Percentiles rank a stretch among this genome's conserved stretches.
Conservation (phyloP, 2,329 filamentous ascomycete species). For the Orbilia ellipsospora region DNA sequence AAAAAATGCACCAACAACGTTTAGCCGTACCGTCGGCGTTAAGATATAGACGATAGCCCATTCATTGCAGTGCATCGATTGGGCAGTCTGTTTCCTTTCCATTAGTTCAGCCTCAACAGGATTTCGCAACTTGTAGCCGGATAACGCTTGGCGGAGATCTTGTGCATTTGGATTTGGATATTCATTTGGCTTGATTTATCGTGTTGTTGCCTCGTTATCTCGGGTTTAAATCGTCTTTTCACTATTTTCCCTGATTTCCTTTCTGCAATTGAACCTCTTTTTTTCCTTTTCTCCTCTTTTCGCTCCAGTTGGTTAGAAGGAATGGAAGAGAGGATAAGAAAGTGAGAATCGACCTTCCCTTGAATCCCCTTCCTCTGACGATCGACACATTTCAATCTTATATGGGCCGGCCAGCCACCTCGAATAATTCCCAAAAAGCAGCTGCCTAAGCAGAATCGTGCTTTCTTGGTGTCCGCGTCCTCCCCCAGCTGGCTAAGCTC, state of each 20-base stretch:
- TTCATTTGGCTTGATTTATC: no score
- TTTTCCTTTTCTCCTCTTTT: no score
- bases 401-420: constrained; percentile 34
- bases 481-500: background rate
- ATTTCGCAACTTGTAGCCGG: no score
- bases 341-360: background rate
- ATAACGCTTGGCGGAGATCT: no score
- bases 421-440: constrained; percentile 20
- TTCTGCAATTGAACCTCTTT: no score
- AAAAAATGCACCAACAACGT: background rate
- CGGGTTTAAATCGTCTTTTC: no score
- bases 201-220: no score
- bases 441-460: constrained; percentile 28
- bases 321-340: constrained; percentile 7
- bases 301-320: background rate
- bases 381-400: constrained; percentile 48
- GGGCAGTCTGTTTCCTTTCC: background rate
- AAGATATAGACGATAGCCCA: no score
- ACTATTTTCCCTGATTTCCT: no score
- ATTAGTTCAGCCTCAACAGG: no score
- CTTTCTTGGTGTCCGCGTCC: no score
- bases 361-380: constrained; percentile 22
- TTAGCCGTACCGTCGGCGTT: background rate
- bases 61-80: background rate
- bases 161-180: no score